Evolutionary conservation across 306 rosid species (phyloP).

Genomic region (Malus sylvestris): DNA sequence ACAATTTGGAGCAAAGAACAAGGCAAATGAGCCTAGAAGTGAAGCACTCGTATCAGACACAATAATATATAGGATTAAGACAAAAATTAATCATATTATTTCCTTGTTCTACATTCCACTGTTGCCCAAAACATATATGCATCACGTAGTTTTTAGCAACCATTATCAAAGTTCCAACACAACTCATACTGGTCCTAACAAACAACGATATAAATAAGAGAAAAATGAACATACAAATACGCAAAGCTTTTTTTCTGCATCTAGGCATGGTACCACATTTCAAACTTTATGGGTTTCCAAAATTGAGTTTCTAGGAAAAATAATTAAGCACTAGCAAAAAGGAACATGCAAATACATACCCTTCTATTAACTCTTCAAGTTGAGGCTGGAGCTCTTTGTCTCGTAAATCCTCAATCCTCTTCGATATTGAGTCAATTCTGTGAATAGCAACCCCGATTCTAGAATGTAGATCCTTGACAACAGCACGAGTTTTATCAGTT

Average conservation of each 20-base stretch:
- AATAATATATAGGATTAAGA: neutral
- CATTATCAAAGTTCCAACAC: neutral
- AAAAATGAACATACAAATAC: neutral
- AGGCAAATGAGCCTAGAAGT: conserved; percentile 18
- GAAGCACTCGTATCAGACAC: neutral
- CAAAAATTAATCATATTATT: neutral
- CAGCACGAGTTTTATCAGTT: conserved; percentile 76
- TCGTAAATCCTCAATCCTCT: conserved; percentile 80
- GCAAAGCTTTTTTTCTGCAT: neutral
- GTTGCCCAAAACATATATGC: neutral
- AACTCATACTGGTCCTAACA: neutral
- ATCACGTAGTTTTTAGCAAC: neutral
- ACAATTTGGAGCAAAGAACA: conserved; percentile 12
- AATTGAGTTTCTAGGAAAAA: neutral
- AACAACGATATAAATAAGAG: neutral
- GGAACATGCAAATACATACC: conserved; percentile 42
- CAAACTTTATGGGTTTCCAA: neutral
- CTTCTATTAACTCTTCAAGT: conserved; percentile 85
- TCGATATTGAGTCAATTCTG: conserved; percentile 85
- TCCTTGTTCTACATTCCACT: neutral
- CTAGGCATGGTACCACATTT: neutral
- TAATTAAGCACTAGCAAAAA: neutral
- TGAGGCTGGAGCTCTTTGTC: conserved; percentile 98
- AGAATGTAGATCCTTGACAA: conserved; percentile 86
- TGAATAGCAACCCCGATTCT: conserved; percentile 79